phyloP scores from a whole-genome alignment of 1,284 basidiomycete genomes.

The Leccinum subrobustum region DNA sequence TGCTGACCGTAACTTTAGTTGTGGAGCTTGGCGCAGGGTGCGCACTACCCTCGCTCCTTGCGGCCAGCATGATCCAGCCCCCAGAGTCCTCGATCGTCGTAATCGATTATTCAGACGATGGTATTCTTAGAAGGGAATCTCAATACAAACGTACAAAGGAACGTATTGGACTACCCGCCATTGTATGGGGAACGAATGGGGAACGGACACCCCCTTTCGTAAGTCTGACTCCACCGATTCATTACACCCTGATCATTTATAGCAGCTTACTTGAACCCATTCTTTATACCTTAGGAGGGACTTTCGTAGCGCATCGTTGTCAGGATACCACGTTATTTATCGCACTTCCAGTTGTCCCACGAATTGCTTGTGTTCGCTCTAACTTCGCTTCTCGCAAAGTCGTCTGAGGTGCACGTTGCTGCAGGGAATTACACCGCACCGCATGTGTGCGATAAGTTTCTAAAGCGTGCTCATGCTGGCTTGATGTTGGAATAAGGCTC shows the following conservation, averaged over 20 bases:
- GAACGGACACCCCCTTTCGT: conserved; percentile 53
- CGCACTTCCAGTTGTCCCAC: conserved; percentile 66
- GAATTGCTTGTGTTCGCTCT: conserved; percentile 53
- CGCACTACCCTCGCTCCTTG: conserved; percentile 61
- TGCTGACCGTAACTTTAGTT: conserved; percentile 37
- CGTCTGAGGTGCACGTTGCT: conserved; percentile 49
- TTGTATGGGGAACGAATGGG: conserved; percentile 63
- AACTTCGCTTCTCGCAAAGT: conserved; percentile 44
- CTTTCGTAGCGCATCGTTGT: conserved; percentile 15
- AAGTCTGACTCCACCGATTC: conserved; percentile 24
- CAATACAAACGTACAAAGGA: conserved; percentile 49
- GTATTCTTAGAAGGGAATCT: conserved; percentile 53
- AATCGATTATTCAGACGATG: conserved; percentile 67
- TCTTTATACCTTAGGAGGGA: conserved; percentile 10
- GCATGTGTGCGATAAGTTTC: conserved; percentile 54
- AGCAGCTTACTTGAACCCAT: not conserved
- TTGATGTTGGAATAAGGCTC: conserved; percentile 47
- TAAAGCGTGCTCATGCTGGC: conserved; percentile 41
- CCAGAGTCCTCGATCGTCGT: conserved; percentile 51
- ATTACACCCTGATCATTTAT: not conserved
- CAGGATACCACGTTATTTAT: conserved; percentile 54
- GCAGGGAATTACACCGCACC: conserved; percentile 62
- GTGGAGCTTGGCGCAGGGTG: conserved; percentile 68
- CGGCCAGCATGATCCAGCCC: conserved; percentile 41
- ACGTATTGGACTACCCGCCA: conserved; percentile 25